Conservation (phyloP, 495 filamentous ascomycete genomes). For the Penicillium cosmopolitanum region DNA sequence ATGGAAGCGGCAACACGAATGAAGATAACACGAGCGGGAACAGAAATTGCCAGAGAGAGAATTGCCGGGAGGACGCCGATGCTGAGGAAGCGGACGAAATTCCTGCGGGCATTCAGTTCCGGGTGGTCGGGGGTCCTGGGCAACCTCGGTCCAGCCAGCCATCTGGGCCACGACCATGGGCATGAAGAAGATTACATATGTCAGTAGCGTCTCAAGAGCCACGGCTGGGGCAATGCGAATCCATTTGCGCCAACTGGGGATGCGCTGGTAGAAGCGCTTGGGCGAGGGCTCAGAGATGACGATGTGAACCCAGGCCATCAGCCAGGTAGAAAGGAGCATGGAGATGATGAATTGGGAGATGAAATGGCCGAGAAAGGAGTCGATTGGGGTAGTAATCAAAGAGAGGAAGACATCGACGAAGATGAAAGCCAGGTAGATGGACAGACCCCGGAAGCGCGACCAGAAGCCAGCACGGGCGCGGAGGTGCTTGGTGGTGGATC, state of each 20-base stretch:
- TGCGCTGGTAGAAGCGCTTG: constrained; percentile 55
- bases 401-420: constrained; percentile 35
- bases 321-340: constrained; percentile 51
- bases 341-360: constrained; percentile 43
- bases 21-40: constrained; percentile 66
- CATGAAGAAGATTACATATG: constrained; percentile 40
- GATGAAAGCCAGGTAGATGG: constrained; percentile 36
- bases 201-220: constrained; percentile 45
- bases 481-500: constrained; percentile 61
- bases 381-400: constrained; percentile 26
- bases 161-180: constrained; percentile 38
- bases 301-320: constrained; percentile 63
- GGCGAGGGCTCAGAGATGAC: constrained; percentile 59
- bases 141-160: constrained; percentile 31
- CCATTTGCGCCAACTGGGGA: constrained; percentile 50
- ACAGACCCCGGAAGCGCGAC: constrained; percentile 62
- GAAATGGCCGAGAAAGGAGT: constrained; percentile 38
- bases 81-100: constrained; percentile 35
- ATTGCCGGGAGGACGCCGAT: constrained; percentile 40
- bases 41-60: constrained; percentile 51
- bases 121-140: constrained; percentile 12
- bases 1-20: constrained; percentile 73
- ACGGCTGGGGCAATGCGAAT: constrained; percentile 55
- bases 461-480: constrained; percentile 54
- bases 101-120: constrained; percentile 19